A percentile compares a stretch with the other conserved stretches of the same genome.
phyloP scores from a whole-genome alignment of 2,329 filamentous ascomycete species.

The Neoarthrinium moseri region DNA sequence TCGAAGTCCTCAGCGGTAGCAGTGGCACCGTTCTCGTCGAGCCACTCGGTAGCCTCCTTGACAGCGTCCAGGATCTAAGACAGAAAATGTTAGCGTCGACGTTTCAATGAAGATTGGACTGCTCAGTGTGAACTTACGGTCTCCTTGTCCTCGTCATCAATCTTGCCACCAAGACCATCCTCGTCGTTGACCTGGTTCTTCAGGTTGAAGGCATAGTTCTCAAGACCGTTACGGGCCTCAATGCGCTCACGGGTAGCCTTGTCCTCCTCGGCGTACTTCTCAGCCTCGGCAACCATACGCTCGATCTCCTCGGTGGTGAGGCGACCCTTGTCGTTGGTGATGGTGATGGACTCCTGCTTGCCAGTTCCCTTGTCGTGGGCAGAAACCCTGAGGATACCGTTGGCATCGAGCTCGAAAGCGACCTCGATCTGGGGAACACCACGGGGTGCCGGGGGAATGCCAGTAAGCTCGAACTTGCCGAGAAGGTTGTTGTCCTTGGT shows the following conservation, averaged over 20 bases:
- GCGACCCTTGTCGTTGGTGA: slow-evolving; percentile 99
- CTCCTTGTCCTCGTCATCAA: slow-evolving; percentile 98
- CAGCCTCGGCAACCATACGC: slow-evolving; percentile 97
- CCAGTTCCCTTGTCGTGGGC: slow-evolving; percentile 98
- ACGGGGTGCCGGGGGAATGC: slow-evolving; percentile 91
- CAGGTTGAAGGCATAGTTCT: slow-evolving; percentile 98
- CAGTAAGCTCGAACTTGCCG: slow-evolving; percentile 97
- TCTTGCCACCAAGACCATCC: slow-evolving; percentile 96
- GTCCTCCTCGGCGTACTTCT: slow-evolving; percentile 98
- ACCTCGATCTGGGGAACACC: slow-evolving; percentile 98
- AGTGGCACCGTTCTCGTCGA: slow-evolving; percentile 87
- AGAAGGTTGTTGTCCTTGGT: slow-evolving; percentile 97
- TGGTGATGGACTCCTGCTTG: slow-evolving; percentile 96
- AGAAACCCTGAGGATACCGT: slow-evolving; percentile 96
- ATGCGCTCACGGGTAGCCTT: slow-evolving; percentile 97
- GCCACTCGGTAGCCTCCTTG: slow-evolving; percentile 96
- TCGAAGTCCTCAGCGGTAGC: slow-evolving; percentile 93
- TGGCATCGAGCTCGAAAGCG: slow-evolving; percentile 95
- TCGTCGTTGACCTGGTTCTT: slow-evolving; percentile 99
- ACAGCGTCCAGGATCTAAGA: slow-evolving; percentile 80
- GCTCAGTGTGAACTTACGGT: slow-evolving; percentile 60
- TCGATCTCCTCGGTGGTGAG: slow-evolving; percentile 96
- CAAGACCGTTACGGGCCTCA: slow-evolving; percentile 90
- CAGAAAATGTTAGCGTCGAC: slow-evolving; percentile 35
- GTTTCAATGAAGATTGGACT: too few relatives aligned